Evolutionary conservation across 2,329 filamentous ascomycete genomes (phyloP).

Genomic region (Fusarium liriodendri): DNA sequence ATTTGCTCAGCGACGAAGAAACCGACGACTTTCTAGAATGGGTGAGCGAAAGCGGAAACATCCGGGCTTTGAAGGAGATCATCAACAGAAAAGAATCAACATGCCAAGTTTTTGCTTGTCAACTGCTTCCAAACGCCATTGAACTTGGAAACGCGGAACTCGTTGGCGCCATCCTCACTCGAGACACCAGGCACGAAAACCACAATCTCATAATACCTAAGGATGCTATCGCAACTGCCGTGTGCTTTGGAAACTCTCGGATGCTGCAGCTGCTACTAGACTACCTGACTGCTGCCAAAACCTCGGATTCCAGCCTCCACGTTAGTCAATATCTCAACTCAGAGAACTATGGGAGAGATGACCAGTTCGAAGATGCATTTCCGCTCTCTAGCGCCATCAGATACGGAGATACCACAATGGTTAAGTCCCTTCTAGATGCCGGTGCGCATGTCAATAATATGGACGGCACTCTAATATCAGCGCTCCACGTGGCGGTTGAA

Average conservation of each 20-base stretch:
- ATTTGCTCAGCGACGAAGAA: background rate
- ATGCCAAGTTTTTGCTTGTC: background rate
- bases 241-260: background rate
- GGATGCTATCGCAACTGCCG: background rate
- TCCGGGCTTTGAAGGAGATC: background rate
- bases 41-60: background rate
- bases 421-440: background rate
- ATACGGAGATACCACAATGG: background rate
- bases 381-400: background rate
- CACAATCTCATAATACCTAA: background rate
- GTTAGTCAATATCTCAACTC: background rate
- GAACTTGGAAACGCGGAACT: background rate
- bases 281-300: background rate
- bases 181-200: background rate
- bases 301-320: background rate
- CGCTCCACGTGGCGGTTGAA: background rate
- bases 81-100: background rate
- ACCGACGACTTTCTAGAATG: background rate
- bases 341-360: background rate
- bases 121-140: background rate
- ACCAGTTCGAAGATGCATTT: background rate
- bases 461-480: background rate
- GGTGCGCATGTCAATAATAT: background rate
- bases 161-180: background rate
- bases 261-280: background rate